Percentiles rank a stretch among this genome's conserved stretches.
phyloP scores from a whole-genome alignment of 495 filamentous ascomycete genomes.

The Penicillium lagena region DNA sequence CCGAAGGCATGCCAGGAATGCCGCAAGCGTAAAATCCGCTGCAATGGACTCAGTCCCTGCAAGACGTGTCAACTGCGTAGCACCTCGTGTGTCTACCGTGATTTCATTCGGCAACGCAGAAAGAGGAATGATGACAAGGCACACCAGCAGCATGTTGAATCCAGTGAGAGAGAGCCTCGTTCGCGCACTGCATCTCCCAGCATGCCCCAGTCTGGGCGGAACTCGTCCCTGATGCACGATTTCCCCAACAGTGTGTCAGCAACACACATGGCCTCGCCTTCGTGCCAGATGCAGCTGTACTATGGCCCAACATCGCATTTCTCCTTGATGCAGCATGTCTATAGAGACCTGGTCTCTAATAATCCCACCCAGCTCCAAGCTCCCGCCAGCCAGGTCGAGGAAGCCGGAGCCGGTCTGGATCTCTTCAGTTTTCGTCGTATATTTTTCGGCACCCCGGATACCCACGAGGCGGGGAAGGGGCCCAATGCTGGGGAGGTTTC shows the following conservation, averaged over 20 bases:
- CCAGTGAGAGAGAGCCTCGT: neutral
- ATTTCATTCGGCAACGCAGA: conserved; percentile 33
- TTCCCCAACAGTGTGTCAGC: conserved; percentile 38
- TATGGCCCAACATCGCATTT: conserved; percentile 43
- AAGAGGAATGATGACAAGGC: conserved; percentile 22
- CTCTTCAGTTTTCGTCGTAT: conserved; percentile 39
- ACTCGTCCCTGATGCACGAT: conserved; percentile 18
- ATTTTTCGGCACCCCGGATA: conserved; percentile 37
- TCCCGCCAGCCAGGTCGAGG: conserved; percentile 29
- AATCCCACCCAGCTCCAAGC: conserved; percentile 14
- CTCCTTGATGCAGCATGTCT: conserved; percentile 38
- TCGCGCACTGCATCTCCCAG: conserved; percentile 10
- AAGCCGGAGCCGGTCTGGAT: conserved; percentile 38
- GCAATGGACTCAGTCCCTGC: conserved; percentile 34
- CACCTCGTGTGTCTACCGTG: conserved; percentile 32
- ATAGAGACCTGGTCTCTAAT: conserved; percentile 29
- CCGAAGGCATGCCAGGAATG: conserved; percentile 41
- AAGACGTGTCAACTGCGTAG: conserved; percentile 33
- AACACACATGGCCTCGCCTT: conserved; percentile 39
- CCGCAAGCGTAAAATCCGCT: conserved; percentile 38
- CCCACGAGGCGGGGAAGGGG: conserved; percentile 16
- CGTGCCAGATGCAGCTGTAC: conserved; percentile 38
- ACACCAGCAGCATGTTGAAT: neutral
- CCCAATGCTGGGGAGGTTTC: conserved; percentile 10
- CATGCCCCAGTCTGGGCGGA: conserved; percentile 7